Base-by-base conservation (phyloP, 2,329 filamentous ascomycete species). In the Colletotrichum paranaense region DNA sequence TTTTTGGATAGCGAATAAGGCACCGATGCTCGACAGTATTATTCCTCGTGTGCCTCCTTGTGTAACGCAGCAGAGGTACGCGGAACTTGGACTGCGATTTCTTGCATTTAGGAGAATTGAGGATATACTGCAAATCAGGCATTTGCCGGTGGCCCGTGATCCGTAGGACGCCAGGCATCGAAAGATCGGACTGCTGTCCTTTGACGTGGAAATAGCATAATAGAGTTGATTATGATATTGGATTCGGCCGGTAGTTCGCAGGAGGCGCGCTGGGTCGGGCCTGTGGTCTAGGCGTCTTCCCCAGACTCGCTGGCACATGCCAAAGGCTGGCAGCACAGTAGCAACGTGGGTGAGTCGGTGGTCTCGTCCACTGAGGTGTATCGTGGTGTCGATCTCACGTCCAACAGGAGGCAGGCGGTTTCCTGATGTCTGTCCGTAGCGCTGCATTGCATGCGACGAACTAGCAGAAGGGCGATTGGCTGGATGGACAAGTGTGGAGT, bases 381-480 rank as follows among this genome's bases (percentile, higher is more conserved):
- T 30, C 59, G 11, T 28, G 24, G 24, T 49, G 59, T 22, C 24
- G 59, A 49, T 49, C 38, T 38, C 14, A 30, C 5, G 59, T 38
- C 12, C 59, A 38, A 22, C 57, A 6, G 2, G 38, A 42, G 52
- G 24, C 53, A 28, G 59, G 42, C 30, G 11, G 7, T 28, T 35
- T 24, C 19, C 9, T 24, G 22, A 12, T 24, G 22, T 11, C 38
- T 46, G 22, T 19, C 24, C 11, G 42, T n/a, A 19, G 11, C 9
- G 42, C 38, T 11, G 14, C 12, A 52, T 14, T 42, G 6, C 59
- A 24, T 64, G 52, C 38, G 67, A 24, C 42, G 53, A 46, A 28
- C 35, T 24, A 53, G 46, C 56, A 38, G 38, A 32, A 56, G 28
- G 28, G n/a, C 30, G 22, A 62, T 68, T 68, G 57, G 68, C 35